phyloP scores from a whole-genome alignment of 202 grass and related monocot species.

The Cymbopogon flexuosus region DNA sequence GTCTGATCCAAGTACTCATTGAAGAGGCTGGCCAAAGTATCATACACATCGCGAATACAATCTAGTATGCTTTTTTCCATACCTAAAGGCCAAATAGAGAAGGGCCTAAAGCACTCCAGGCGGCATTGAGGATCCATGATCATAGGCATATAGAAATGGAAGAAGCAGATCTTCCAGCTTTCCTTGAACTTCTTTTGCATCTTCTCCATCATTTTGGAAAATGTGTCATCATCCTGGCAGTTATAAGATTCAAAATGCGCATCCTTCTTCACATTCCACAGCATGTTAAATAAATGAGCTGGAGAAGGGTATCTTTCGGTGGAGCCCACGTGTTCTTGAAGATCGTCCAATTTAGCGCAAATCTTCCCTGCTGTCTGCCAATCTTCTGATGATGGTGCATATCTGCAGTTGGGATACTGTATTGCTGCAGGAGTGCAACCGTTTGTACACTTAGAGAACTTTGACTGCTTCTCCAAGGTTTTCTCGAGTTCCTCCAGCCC shows the following conservation, averaged over 20 bases:
- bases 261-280: neutral
- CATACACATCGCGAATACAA: neutral
- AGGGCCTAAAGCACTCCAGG: neutral
- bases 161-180: slow-evolving; percentile 26
- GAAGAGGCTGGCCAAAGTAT: slow-evolving; percentile 11
- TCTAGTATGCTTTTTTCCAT: neutral
- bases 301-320: neutral
- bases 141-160: slow-evolving; percentile 18
- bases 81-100: neutral
- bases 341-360: neutral
- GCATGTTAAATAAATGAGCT: slow-evolving; percentile 8
- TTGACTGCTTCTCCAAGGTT: slow-evolving; percentile 26
- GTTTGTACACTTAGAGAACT: slow-evolving; percentile 10
- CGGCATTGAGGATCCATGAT: slow-evolving; percentile 23
- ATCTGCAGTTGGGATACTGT: slow-evolving; percentile 24
- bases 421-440: slow-evolving; percentile 10
- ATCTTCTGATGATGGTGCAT: neutral
- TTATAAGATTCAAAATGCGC: neutral
- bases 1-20: slow-evolving; percentile 9
- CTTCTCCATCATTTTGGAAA: slow-evolving; percentile 4
- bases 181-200: slow-evolving; percentile 24
- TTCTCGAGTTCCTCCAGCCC: slow-evolving; percentile 27
- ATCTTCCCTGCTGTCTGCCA: neutral
- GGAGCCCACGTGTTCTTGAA: neutral
- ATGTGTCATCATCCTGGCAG: neutral